Evolutionary conservation across 2,329 filamentous ascomycete genomes (phyloP), one percentile per base, ranked within the genome.

Genomic region (Fusarium tanahbumbuense): DNA sequence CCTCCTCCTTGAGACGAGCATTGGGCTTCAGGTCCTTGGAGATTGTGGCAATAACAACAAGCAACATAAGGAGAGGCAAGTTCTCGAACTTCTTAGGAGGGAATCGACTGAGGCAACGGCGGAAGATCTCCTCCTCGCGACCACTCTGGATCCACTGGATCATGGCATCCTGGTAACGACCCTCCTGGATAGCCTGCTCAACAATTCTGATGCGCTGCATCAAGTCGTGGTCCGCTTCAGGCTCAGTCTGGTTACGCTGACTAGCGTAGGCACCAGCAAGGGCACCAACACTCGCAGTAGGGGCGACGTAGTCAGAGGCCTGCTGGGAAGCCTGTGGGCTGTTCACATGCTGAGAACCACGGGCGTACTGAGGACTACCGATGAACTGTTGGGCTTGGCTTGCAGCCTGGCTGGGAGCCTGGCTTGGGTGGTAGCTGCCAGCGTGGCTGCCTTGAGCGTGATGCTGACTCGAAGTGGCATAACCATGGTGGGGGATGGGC

Each of bases 131-230:
- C 62, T 89, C 85, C 76, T 89, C 86, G 34, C 87, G 84, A 18
- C 85, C 86, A 70, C 86, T 86, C 78, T 92, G 89, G 59, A 92
- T 86, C 89, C 89, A 92, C 64, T 87, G 86, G 60, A 91, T 85
- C 76, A 90, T 85, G 44, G 88, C 90, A 56, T 87, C 85, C 74
- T 92, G 89, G 59, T 86, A 85, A 37, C 87, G 85, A 23, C 87
- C 87, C 30, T 86, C 84, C 37, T 85, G 83, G 80, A 96, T 89
- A 45, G 89, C 81, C 50, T 83, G 80, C 52, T 89, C 88, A 62
- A 95, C 89, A 25, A 84, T 81, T 20, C 87, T 84, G 23, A 91
- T 84, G 54, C 84, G 80, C 52, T 84, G 81, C 42, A 85, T 81
- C 54, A 89, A 81, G 73, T 93, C 90, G 45, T 81, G 77, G 45